Percentiles rank a stretch among this genome's conserved stretches.
phyloP scores from a whole-genome alignment of 805 yeast species.

The Lipomyces yamadae region DNA sequence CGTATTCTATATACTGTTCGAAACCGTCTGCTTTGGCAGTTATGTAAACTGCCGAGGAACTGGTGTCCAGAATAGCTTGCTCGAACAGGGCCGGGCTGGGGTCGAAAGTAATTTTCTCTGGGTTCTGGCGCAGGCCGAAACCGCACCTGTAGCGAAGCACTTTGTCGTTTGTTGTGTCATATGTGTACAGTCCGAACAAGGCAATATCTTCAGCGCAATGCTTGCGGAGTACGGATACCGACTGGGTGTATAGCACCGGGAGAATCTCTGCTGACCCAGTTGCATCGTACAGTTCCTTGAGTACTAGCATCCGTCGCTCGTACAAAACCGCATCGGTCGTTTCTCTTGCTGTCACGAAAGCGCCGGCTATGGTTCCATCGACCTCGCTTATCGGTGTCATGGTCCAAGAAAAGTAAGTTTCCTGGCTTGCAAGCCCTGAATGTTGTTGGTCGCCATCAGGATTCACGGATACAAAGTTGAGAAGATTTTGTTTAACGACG shows the following conservation, averaged over 20 bases:
- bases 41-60: conserved; percentile 29
- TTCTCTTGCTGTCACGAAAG: conserved; percentile 36
- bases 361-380: conserved; percentile 42
- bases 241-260: conserved; percentile 24
- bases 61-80: conserved; percentile 33
- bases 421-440: conserved; percentile 13
- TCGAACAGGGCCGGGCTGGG: conserved; percentile 28
- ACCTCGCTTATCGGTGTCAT: conserved; percentile 35
- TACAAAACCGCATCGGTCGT: conserved; percentile 42
- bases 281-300: conserved; percentile 33
- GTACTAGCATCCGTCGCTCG: conserved; percentile 33
- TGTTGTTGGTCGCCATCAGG: conserved; percentile 3
- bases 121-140: conserved; percentile 25
- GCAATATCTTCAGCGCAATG: conserved; percentile 35
- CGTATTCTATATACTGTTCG: conserved; percentile 27
- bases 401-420: conserved; percentile 32
- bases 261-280: conserved; percentile 28
- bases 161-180: conserved; percentile 16
- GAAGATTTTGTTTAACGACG: conserved; percentile 20
- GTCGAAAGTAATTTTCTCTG: conserved; percentile 20
- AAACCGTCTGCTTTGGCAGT: conserved; percentile 28
- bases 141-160: conserved; percentile 29
- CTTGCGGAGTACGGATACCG: conserved; percentile 27
- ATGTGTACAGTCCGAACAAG: conserved; percentile 30
- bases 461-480: conserved; percentile 19